These are phyloP conservation scores for Entomortierella parvispora DNA, from an alignment of 192 early-diverging fungal species.

Conservation along the genomic window DNA sequence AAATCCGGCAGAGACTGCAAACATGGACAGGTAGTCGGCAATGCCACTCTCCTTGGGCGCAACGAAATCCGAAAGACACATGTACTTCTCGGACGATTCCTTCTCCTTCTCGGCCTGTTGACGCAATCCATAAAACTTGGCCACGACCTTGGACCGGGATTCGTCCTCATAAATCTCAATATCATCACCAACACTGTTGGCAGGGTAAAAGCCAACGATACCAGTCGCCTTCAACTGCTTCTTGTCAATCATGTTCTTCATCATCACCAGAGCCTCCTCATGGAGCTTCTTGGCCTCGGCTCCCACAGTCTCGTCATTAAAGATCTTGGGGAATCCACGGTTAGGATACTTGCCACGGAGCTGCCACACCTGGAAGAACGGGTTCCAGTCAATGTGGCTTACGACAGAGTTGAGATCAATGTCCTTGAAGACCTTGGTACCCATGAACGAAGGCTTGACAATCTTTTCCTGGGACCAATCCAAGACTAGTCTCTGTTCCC, in stretches of 20 bases:
- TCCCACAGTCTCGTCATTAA: conserved; percentile 94
- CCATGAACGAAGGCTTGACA: conserved; percentile 84
- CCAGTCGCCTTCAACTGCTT: conserved; percentile 79
- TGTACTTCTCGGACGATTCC: conserved; percentile 86
- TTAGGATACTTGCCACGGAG: conserved; percentile 96
- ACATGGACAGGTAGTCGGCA: conserved; percentile 89
- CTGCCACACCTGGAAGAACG: conserved; percentile 99
- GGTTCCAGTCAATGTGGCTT: conserved; percentile 97
- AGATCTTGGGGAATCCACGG: conserved; percentile 97
- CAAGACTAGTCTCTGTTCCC: conserved; percentile 70
- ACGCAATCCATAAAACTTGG: conserved; percentile 86
- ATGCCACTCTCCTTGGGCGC: conserved; percentile 81
- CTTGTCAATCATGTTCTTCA: conserved; percentile 80
- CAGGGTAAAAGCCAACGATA: conserved; percentile 89
- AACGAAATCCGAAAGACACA: conserved; percentile 92
- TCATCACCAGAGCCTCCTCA: conserved; percentile 86
- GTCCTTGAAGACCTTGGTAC: conserved; percentile 81
- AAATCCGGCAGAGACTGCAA: conserved; percentile 91
- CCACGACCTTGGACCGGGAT: conserved; percentile 67
- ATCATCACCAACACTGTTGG: conserved; percentile 90
- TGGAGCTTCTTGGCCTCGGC: conserved; percentile 90
- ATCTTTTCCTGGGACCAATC: conserved; percentile 79
- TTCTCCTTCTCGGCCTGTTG: conserved; percentile 64
- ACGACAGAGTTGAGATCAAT: conserved; percentile 80
- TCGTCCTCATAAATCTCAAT: conserved; percentile 87